phyloP scores from a whole-genome alignment of 805 yeast genomes.

The Nakazawaea anatomiae region DNA sequence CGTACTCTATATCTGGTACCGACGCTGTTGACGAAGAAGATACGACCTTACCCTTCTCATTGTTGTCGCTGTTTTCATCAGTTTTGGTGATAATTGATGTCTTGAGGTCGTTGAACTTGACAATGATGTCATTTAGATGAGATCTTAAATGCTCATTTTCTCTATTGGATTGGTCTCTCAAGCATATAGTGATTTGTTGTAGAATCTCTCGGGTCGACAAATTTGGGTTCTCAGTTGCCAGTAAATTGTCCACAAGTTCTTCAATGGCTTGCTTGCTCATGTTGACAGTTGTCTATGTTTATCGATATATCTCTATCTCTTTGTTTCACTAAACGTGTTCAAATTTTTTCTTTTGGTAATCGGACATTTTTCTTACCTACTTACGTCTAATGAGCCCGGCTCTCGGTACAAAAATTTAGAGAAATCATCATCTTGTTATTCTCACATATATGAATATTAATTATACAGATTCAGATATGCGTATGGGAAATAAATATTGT shows the following conservation, averaged over 20 bases:
- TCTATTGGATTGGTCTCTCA: slow-evolving; percentile 1
- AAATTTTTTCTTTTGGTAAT: too few species aligned
- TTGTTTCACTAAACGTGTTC: not conserved
- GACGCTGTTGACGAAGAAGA: not conserved
- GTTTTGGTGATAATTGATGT: too few species aligned
- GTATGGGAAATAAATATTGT: not conserved
- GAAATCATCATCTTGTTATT: too few species aligned
- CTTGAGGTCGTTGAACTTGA: not conserved
- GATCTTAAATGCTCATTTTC: not conserved
- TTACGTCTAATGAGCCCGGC: too few species aligned
- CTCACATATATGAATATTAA: too few species aligned
- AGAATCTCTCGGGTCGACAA: not conserved
- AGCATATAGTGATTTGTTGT: not conserved
- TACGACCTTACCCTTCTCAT: not conserved
- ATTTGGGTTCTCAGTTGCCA: not conserved
- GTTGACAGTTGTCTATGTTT: too few species aligned
- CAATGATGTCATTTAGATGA: not conserved
- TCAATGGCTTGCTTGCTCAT: not conserved
- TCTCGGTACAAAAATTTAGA: not conserved
- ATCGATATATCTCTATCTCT: not conserved
- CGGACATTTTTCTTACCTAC: too few species aligned
- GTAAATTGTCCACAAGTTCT: not conserved
- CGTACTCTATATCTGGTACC: not conserved
- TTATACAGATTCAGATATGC: not conserved
- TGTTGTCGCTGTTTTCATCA: not conserved